phyloP scores from a whole-genome alignment of 306 rosid species.

The Albizia julibrissin region DNA sequence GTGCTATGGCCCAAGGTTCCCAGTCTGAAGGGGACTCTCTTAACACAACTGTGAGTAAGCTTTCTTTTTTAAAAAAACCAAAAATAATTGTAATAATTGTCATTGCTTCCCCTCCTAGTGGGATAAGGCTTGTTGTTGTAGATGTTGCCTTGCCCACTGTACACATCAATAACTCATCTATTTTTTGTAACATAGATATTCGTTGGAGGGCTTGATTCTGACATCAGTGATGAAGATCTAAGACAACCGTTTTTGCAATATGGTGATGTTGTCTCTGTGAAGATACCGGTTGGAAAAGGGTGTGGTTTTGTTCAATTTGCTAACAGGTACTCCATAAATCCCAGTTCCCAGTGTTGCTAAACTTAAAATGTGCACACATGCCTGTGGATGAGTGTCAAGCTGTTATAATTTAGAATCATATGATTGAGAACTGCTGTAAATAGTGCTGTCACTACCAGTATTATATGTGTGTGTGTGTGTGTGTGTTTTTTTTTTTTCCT shows the following conservation, averaged over 20 bases:
- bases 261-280: conserved; percentile 73
- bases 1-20: conserved; percentile 54
- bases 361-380: not conserved
- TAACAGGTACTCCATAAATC: conserved; percentile 43
- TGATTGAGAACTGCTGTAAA: not conserved
- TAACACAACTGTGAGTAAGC: conserved; percentile 64
- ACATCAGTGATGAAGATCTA: conserved; percentile 66
- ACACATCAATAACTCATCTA: conserved; percentile 5
- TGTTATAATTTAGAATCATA: not conserved
- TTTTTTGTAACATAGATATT: conserved; percentile 45
- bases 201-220: conserved; percentile 82
- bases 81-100: not conserved
- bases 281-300: conserved; percentile 72
- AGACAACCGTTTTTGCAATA: conserved; percentile 61
- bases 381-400: not conserved
- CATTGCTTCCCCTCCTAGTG: not conserved
- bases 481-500: too few relatives aligned
- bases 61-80: not conserved
- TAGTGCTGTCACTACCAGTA: not conserved
- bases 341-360: not conserved
- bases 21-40: conserved; percentile 55
- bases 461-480: not conserved
- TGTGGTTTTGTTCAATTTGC: conserved; percentile 83
- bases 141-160: not conserved
- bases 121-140: not conserved